Conservation (phyloP, 2,329 filamentous ascomycete genomes). For the Hypoxylon sp. region DNA sequence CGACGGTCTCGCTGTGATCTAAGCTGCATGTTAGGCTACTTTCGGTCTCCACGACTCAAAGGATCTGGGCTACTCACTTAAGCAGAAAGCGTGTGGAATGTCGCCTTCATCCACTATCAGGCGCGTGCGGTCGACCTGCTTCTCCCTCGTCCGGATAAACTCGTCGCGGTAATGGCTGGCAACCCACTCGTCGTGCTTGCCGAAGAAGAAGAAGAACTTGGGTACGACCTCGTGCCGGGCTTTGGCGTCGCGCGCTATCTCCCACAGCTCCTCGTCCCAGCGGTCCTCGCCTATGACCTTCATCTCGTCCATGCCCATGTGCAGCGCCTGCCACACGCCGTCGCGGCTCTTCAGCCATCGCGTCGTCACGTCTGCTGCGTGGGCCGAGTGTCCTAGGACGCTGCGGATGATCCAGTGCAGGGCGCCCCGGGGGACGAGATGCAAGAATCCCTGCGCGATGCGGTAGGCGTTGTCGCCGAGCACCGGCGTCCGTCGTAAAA, state of each 20-base stretch:
- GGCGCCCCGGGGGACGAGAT: slow-evolving; percentile 55
- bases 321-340: slow-evolving; percentile 70
- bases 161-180: slow-evolving; percentile 66
- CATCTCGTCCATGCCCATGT: slow-evolving; percentile 72
- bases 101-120: slow-evolving; percentile 67
- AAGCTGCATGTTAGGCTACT: background rate
- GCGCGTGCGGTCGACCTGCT: slow-evolving; percentile 56
- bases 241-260: slow-evolving; percentile 53
- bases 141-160: slow-evolving; percentile 61
- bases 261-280: slow-evolving; percentile 73
- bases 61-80: slow-evolving; percentile 56
- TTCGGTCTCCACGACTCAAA: background rate
- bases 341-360: slow-evolving; percentile 67
- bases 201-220: slow-evolving; percentile 72
- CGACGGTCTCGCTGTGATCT: slow-evolving; percentile 63
- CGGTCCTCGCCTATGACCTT: slow-evolving; percentile 67
- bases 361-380: slow-evolving; percentile 64
- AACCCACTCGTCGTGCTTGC: slow-evolving; percentile 72
- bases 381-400: slow-evolving; percentile 62
- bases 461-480: slow-evolving; percentile 58
- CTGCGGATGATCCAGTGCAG: slow-evolving; percentile 59
- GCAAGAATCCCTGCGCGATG: slow-evolving; percentile 58
- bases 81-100: slow-evolving; percentile 72
- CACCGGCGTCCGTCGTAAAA: slow-evolving; percentile 58
- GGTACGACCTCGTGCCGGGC: slow-evolving; percentile 50